phyloP scores from a whole-genome alignment of 2,329 filamentous ascomycete species.

The Hymenoscyphus repandus region DNA sequence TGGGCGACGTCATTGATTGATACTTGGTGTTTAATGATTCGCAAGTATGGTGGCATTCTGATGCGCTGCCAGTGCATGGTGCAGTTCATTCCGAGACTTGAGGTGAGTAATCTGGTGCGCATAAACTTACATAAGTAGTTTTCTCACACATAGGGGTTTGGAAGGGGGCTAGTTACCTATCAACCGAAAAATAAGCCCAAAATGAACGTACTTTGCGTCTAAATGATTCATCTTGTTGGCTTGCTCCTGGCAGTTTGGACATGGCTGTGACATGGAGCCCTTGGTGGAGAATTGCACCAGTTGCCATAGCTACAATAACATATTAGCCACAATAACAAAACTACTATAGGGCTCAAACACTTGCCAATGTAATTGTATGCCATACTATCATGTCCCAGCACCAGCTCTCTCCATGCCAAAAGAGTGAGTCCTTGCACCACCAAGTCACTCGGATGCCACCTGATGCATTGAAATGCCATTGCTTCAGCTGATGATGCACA shows the following conservation, averaged over 20 bases:
- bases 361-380: constrained; percentile 9
- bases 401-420: constrained; percentile 8
- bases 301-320: constrained; percentile 2
- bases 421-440: constrained; percentile 7
- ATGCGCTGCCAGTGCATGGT: constrained; percentile 17
- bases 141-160: too few species aligned
- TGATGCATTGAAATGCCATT: constrained; percentile 1
- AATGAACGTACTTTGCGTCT: constrained; percentile 11
- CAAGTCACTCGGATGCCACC: constrained; percentile 1
- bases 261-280: constrained; percentile 8
- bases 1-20: constrained; percentile 12
- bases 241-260: not conserved
- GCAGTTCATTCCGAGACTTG: constrained; percentile 17
- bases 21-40: not conserved
- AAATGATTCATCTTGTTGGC: not conserved
- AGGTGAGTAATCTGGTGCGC: constrained; percentile 9
- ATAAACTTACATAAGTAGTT: too few species aligned
- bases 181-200: constrained; percentile 18
- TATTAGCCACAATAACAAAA: not conserved
- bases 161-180: constrained; percentile 6
- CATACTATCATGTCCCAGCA: constrained; percentile 10
- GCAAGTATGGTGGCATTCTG: constrained; percentile 4
- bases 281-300: constrained; percentile 1
- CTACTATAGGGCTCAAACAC: not conserved
- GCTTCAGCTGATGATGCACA: constrained; percentile 1